Evolutionary conservation across 495 filamentous ascomycete genomes (phyloP).

Genomic region (Aspergillus incahuasiensis): DNA sequence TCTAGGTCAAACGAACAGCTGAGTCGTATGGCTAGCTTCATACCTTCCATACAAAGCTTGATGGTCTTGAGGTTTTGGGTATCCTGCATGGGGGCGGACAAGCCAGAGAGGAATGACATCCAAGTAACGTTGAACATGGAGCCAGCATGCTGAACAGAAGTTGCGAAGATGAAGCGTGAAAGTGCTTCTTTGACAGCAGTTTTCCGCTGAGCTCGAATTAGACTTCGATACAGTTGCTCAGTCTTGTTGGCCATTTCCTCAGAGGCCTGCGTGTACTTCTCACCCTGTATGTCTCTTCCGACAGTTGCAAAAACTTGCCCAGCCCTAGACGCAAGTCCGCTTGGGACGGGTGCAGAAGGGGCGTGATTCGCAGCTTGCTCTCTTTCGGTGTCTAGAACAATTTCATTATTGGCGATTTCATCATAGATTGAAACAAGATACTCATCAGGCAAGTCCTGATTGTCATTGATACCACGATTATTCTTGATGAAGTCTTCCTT

Average conservation of each 20-base stretch:
- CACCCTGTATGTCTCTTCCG: slow-evolving; percentile 84
- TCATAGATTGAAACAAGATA: slow-evolving; percentile 88
- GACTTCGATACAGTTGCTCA: slow-evolving; percentile 83
- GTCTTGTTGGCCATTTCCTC: slow-evolving; percentile 90
- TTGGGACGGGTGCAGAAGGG: slow-evolving; percentile 51
- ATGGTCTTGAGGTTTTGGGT: slow-evolving; percentile 88
- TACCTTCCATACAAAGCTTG: slow-evolving; percentile 86
- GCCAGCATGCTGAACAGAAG: slow-evolving; percentile 88
- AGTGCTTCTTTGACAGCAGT: slow-evolving; percentile 63
- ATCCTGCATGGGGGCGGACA: slow-evolving; percentile 88
- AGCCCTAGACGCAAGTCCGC: slow-evolving; percentile 72
- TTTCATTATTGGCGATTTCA: slow-evolving; percentile 87
- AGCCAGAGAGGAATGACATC: slow-evolving; percentile 96
- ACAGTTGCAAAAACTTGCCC: slow-evolving; percentile 87
- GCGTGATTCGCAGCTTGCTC: slow-evolving; percentile 76
- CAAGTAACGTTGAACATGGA: slow-evolving; percentile 99
- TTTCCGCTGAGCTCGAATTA: slow-evolving; percentile 80
- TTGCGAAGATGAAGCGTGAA: slow-evolving; percentile 81
- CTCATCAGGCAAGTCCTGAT: slow-evolving; percentile 85
- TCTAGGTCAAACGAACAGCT: slow-evolving; percentile 90
- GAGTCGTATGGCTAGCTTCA: slow-evolving; percentile 87
- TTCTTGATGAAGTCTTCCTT: slow-evolving; percentile 98
- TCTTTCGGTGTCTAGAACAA: slow-evolving; percentile 88
- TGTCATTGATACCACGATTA: slow-evolving; percentile 97
- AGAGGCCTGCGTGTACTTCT: slow-evolving; percentile 89